Base-by-base conservation (phyloP, 176 grass and related monocot species). In the Aegilops speltoides region DNA sequence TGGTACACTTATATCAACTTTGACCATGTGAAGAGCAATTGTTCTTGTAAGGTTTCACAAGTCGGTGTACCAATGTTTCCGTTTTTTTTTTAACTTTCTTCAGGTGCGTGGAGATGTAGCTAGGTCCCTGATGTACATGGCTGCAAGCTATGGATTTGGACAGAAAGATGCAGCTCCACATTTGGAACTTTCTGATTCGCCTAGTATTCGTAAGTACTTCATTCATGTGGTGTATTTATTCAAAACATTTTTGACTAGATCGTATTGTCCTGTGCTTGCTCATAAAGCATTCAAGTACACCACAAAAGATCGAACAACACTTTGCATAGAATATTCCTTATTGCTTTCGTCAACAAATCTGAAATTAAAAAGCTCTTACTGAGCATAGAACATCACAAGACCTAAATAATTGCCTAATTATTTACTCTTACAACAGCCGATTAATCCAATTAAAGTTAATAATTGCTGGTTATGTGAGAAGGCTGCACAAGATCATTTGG, bases 51-150 rank as follows among this genome's bases (percentile, higher is more conserved):
- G 15, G 50, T 54, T 54, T 54, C 50, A 54, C 16, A 54, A 54
- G 1, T 54, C 6, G 6, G 50, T 1, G 50, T 54, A 54, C 50
- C 50, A 54, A 54, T 19, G 5, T 59, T 59, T 59, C 19, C 7
- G 0, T 54, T 19, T 59, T 0, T 0, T 22, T 26, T 79, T 29
- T 6, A 1, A 33, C 54, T 79, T 40, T 80, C 34, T 67, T 71
- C 84, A 95, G 90, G 91, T 88, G 8, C 90, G 89, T 78, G 94
- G 94, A 64, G 94, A 96, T 89, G 81, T 96, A 77, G 89, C 91
- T 75, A 88, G 94, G 69, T 93, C 94, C 77, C 64, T 96, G 61
- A 93, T 96, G 94, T 96, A 96, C 76, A 96, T 96, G 94, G 91
- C 91, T 10, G 85, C 90, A 72, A 88, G 73, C 81, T 91, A 96